Evolutionary conservation across 345 rosid genomes (phyloP).

Genomic region (Eutrema heterophyllum): DNA sequence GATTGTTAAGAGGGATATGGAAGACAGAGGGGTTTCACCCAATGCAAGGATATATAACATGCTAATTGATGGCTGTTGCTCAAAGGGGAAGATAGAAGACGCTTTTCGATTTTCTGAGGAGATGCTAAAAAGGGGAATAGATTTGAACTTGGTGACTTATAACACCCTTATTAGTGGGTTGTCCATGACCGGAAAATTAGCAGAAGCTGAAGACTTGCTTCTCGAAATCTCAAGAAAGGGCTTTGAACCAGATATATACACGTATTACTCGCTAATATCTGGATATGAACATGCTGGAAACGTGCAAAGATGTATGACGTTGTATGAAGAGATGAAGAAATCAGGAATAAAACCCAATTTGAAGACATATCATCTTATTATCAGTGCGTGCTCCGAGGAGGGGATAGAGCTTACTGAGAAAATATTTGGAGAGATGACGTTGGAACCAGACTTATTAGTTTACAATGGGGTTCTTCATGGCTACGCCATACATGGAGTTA

Average conservation of each 20-base stretch:
- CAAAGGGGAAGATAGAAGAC: constrained; percentile 46
- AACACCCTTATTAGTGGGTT: constrained; percentile 69
- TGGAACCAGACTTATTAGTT: constrained; percentile 53
- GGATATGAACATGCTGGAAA: constrained; percentile 54
- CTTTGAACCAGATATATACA: constrained; percentile 55
- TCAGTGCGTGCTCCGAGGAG: constrained; percentile 47
- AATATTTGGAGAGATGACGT: constrained; percentile 50
- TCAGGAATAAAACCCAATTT: constrained; percentile 51
- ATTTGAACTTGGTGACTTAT: constrained; percentile 65
- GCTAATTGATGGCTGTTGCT: constrained; percentile 59
- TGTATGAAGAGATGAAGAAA: constrained; percentile 61
- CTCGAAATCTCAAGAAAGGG: constrained; percentile 43
- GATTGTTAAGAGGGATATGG: constrained; percentile 58
- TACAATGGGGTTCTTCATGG: constrained; percentile 56
- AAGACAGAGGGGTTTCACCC: constrained; percentile 51
- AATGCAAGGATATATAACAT: constrained; percentile 65
- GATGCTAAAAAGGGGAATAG: constrained; percentile 47
- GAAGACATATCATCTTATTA: constrained; percentile 55
- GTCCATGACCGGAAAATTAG: constrained; percentile 47
- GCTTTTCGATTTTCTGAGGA: constrained; percentile 61
- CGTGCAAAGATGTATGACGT: constrained; percentile 47
- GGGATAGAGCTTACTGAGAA: constrained; percentile 43
- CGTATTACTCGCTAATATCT: constrained; percentile 68
- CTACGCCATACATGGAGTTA: constrained; percentile 46
- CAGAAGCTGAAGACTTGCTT: constrained; percentile 66